Conservation (phyloP, 2,329 filamentous ascomycete genomes). For the Ciborinia camelliae region DNA sequence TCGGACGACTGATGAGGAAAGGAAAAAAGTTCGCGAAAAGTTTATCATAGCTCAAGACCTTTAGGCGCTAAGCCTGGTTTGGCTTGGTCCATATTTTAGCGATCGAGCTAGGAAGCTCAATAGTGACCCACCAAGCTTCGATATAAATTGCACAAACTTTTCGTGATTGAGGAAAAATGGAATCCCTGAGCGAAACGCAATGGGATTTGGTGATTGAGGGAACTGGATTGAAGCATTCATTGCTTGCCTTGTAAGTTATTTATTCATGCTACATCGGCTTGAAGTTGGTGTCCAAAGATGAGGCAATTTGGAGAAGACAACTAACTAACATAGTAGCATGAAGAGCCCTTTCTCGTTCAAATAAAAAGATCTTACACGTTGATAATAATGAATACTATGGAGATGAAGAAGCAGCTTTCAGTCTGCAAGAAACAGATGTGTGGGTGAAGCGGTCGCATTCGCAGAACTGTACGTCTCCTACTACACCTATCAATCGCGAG, state of each 20-base stretch:
- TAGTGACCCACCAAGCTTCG: constrained; percentile 15
- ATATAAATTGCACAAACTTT: constrained; percentile 22
- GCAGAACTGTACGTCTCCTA: constrained; percentile 36
- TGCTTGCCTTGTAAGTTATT: constrained; percentile 67
- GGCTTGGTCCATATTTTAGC: constrained; percentile 4
- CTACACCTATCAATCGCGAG: neutral
- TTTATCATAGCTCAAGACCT: constrained; percentile 20
- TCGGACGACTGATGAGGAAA: constrained; percentile 41
- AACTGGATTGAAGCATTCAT: constrained; percentile 73
- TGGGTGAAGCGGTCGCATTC: constrained; percentile 58
- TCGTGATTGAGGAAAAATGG: constrained; percentile 50
- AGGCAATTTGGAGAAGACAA: constrained; percentile 42
- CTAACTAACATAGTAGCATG: constrained; percentile 67
- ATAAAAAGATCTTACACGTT: constrained; percentile 86
- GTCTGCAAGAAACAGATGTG: constrained; percentile 72
- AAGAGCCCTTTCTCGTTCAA: constrained; percentile 89
- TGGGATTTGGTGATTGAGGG: constrained; percentile 81
- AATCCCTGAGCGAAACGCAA: constrained; percentile 67
- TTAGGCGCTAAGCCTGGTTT: constrained; percentile 22
- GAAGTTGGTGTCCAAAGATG: neutral
- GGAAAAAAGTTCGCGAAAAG: constrained; percentile 30
- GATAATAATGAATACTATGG: constrained; percentile 89
- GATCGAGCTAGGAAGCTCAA: constrained; percentile 11
- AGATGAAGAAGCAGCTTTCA: constrained; percentile 79
- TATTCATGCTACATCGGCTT: constrained; percentile 14